These are phyloP conservation scores for Dictyostelium purpureum DNA, from an alignment of 78 protist genomes.

Conservation along the genomic window DNA sequence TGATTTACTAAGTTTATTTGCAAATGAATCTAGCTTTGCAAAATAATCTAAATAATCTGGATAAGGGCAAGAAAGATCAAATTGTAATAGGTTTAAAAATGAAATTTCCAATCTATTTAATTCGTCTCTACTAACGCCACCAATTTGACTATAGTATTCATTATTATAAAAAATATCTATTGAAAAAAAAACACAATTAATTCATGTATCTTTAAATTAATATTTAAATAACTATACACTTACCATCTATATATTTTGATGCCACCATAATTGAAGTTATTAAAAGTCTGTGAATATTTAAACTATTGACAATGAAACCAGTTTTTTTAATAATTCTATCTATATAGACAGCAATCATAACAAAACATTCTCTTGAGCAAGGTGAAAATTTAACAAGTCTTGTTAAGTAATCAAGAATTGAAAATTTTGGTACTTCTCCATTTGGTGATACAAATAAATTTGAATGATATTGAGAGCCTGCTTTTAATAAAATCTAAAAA, in stretches of 20 bases:
- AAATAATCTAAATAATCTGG: constrained; percentile 50
- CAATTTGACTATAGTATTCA: constrained; percentile 77
- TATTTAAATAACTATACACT: background rate
- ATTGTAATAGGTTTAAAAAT: constrained; percentile 56
- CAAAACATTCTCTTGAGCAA: constrained; percentile 75
- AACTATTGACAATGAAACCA: constrained; percentile 41
- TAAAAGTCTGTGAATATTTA: constrained; percentile 77
- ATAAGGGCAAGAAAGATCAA: constrained; percentile 57
- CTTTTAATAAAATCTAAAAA: constrained; percentile 2
- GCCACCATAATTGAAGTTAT: constrained; percentile 73
- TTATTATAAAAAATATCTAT: constrained; percentile 73
- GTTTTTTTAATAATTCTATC: constrained; percentile 57
- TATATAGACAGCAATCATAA: constrained; percentile 67
- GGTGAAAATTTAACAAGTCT: constrained; percentile 78
- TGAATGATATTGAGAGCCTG: constrained; percentile 30
- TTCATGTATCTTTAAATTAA: background rate
- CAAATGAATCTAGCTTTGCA: constrained; percentile 27
- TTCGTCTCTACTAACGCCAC: constrained; percentile 74
- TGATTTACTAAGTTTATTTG: constrained; percentile 34
- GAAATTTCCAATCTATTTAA: constrained; percentile 72
- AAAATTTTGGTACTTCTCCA: constrained; percentile 67
- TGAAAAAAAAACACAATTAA: background rate
- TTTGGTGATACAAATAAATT: constrained; percentile 72
- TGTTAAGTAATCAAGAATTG: constrained; percentile 45
- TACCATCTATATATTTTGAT: constrained; percentile 77